Evolutionary conservation across 2,329 filamentous ascomycete species (phyloP).

Genomic region (Pseudogymnoascus sp.): DNA sequence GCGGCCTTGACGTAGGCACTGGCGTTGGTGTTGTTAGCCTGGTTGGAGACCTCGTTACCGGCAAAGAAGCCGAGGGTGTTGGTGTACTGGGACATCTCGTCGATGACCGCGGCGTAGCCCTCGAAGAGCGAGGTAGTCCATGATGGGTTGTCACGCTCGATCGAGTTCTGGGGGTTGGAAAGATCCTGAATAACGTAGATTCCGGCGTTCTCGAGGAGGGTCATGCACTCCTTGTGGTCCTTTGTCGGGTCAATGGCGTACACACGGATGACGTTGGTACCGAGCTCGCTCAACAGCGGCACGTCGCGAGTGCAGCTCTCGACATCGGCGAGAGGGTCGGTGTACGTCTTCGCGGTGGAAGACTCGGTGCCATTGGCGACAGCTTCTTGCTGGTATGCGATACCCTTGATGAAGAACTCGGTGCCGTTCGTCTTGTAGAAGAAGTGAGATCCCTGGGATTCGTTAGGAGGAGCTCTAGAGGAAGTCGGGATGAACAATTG

Average conservation of each 20-base stretch:
- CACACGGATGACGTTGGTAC: slow-evolving; percentile 89
- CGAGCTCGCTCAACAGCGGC: slow-evolving; percentile 66
- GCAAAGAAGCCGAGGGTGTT: slow-evolving; percentile 98
- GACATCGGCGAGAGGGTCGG: slow-evolving; percentile 72
- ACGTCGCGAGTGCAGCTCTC: slow-evolving; percentile 75
- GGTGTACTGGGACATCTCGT: slow-evolving; percentile 70
- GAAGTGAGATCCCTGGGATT: slow-evolving; percentile 27
- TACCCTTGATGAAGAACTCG: slow-evolving; percentile 89
- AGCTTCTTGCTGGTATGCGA: slow-evolving; percentile 87
- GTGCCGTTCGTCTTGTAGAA: slow-evolving; percentile 46
- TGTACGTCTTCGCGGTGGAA: slow-evolving; percentile 50
- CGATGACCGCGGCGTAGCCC: slow-evolving; percentile 78
- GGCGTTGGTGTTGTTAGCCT: slow-evolving; percentile 76
- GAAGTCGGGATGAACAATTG: background rate
- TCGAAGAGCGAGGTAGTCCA: slow-evolving; percentile 75
- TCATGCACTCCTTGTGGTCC: slow-evolving; percentile 81
- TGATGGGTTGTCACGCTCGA: slow-evolving; percentile 68
- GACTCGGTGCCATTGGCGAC: slow-evolving; percentile 43
- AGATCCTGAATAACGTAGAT: slow-evolving; percentile 96
- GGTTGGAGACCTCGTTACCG: slow-evolving; percentile 94
- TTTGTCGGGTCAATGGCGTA: slow-evolving; percentile 79
- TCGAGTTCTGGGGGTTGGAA: slow-evolving; percentile 70
- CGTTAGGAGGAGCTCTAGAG: background rate
- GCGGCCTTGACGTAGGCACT: slow-evolving; percentile 96
- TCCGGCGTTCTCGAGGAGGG: slow-evolving; percentile 67